phyloP scores from a whole-genome alignment of 169 alveolate species.

The Plasmodium cynomolgi region DNA sequence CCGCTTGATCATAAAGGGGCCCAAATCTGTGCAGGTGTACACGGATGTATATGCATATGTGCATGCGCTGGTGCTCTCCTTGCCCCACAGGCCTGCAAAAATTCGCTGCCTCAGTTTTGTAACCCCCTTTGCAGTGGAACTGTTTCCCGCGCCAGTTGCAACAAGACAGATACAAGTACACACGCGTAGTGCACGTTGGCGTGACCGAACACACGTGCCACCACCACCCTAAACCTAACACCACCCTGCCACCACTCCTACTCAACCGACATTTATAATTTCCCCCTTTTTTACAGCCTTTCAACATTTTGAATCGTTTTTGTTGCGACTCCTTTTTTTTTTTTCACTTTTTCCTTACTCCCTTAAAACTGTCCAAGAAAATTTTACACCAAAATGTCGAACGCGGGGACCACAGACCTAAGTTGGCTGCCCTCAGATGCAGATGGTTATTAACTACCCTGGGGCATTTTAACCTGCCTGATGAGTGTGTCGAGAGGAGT shows the following conservation, averaged over 20 bases:
- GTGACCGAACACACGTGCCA: neutral
- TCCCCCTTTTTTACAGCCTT: neutral
- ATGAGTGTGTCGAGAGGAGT: neutral
- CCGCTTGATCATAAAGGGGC: neutral
- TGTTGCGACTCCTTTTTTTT: constrained; percentile 1
- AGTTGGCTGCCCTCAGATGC: constrained; percentile 88
- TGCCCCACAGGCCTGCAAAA: neutral
- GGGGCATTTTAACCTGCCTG: neutral
- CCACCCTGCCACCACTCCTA: neutral
- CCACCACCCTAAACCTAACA: neutral
- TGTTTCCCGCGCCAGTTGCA: neutral
- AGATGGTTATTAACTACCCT: constrained; percentile 76
- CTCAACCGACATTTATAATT: neutral
- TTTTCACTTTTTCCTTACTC: neutral
- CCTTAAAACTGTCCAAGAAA: neutral
- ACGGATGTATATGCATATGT: neutral
- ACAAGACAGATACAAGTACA: neutral
- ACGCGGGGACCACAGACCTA: constrained; percentile 78
- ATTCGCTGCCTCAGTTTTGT: neutral
- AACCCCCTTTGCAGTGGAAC: neutral
- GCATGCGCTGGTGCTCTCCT: neutral
- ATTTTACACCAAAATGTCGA: constrained; percentile 40
- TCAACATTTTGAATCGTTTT: neutral
- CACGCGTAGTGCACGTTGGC: neutral
- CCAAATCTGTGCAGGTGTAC: neutral